phyloP scores from a whole-genome alignment of 768 basidiomycete species.

The Chalciporus pseudorubinellus region DNA sequence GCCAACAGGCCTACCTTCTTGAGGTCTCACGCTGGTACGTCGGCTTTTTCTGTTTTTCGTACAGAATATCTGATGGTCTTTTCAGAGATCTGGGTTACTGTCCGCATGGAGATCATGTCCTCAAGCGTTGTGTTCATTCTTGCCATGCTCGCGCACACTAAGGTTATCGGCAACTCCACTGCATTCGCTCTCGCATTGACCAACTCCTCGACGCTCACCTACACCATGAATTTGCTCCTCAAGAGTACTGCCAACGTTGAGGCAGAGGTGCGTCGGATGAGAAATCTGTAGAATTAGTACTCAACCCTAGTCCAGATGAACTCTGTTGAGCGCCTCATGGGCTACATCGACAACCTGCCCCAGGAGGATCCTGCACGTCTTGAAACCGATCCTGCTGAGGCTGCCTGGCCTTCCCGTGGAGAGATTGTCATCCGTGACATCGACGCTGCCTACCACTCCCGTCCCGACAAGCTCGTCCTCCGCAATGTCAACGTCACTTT shows the following conservation, averaged over 20 bases:
- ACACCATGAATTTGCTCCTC: slow-evolving; percentile 29
- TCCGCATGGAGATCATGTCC: slow-evolving; percentile 31
- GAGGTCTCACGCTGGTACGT: slow-evolving; percentile 15
- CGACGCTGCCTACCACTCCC: slow-evolving; percentile 70
- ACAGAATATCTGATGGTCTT: too few relatives aligned
- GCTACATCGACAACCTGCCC: slow-evolving; percentile 24
- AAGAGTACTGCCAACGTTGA: slow-evolving; percentile 26
- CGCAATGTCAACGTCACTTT: slow-evolving; percentile 61
- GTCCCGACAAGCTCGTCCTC: slow-evolving; percentile 60
- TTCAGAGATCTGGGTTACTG: slow-evolving; percentile 30
- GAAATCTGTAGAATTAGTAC: too few relatives aligned
- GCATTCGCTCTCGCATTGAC: slow-evolving; percentile 31
- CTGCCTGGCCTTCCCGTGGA: slow-evolving; percentile 39
- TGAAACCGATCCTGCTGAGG: slow-evolving; percentile 22
- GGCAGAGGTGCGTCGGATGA: slow-evolving; percentile 14
- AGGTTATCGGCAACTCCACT: slow-evolving; percentile 19
- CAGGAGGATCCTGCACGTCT: slow-evolving; percentile 21
- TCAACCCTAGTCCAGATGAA: slow-evolving; percentile 13
- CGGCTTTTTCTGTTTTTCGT: too few relatives aligned
- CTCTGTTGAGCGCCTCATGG: slow-evolving; percentile 28
- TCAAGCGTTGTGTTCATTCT: slow-evolving; percentile 24
- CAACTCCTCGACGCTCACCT: slow-evolving; percentile 25
- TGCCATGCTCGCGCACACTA: slow-evolving; percentile 28
- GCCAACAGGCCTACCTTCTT: slow-evolving; percentile 31
- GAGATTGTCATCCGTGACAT: slow-evolving; percentile 64